These are phyloP conservation scores for Nigrograna mackinnonii DNA, from an alignment of 2,329 filamentous ascomycete species.

Conservation along the genomic window DNA sequence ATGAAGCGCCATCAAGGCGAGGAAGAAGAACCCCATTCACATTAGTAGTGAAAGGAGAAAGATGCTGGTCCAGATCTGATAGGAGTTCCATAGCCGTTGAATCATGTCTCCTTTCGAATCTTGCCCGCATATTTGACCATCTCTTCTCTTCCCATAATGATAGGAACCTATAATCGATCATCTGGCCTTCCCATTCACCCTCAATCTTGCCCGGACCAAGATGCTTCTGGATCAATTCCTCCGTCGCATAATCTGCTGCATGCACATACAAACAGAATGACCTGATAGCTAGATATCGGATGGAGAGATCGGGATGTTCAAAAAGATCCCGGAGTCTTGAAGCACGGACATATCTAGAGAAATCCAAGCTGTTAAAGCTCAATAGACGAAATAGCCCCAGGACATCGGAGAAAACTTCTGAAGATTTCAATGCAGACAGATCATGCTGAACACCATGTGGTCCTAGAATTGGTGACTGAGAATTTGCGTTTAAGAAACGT, in stretches of 20 bases:
- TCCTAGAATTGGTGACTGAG: slow-evolving; percentile 26
- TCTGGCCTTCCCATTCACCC: slow-evolving; percentile 74
- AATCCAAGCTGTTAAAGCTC: slow-evolving; percentile 72
- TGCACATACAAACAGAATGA: slow-evolving; percentile 79
- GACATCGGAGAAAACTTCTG: slow-evolving; percentile 40
- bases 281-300: slow-evolving; percentile 81
- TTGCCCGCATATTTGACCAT: slow-evolving; percentile 33
- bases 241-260: slow-evolving; percentile 77
- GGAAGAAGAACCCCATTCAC: slow-evolving; percentile 43
- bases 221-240: slow-evolving; percentile 70
- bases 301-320: slow-evolving; percentile 56
- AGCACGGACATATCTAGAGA: slow-evolving; percentile 66
- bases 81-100: background rate
- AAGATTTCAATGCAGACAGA: background rate
- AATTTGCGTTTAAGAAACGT: slow-evolving; percentile 43
- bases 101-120: background rate
- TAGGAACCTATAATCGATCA: slow-evolving; percentile 78
- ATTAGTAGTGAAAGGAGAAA: slow-evolving; percentile 36
- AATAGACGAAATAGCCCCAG: slow-evolving; percentile 79
- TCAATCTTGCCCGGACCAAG: slow-evolving; percentile 66
- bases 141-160: slow-evolving; percentile 66
- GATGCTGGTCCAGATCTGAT: slow-evolving; percentile 14
- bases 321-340: slow-evolving; percentile 72
- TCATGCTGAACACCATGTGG: slow-evolving; percentile 1
- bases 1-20: slow-evolving; percentile 34